Conservation (phyloP, 2,329 filamentous ascomycete genomes). For the Botrytis medusae region DNA sequence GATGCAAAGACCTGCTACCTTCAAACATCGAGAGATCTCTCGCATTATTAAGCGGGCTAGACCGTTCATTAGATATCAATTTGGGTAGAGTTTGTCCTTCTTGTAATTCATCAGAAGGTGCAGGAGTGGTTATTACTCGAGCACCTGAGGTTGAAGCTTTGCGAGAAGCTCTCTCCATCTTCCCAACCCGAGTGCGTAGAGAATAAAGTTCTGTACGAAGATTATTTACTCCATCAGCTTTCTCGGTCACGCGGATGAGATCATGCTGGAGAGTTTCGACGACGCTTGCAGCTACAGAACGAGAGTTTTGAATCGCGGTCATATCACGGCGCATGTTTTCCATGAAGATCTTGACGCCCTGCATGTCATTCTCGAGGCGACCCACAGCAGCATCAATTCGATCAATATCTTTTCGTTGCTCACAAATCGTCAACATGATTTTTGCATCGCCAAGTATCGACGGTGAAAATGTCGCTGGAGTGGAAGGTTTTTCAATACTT, state of each 20-base stretch:
- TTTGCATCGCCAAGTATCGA: background rate
- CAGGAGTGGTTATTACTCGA: background rate
- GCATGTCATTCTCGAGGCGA: slow-evolving; percentile 36
- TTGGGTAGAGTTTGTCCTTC: background rate
- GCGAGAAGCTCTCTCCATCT: slow-evolving; percentile 1
- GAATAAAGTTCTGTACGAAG: slow-evolving; percentile 17
- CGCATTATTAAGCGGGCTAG: background rate
- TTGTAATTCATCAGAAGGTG: background rate
- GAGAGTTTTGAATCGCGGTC: background rate
- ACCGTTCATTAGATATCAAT: background rate
- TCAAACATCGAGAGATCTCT: background rate
- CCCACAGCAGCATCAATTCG: slow-evolving; percentile 34
- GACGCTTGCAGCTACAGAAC: background rate
- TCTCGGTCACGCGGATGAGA: slow-evolving; percentile 27
- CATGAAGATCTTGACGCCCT: slow-evolving; percentile 38
- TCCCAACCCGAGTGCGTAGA: slow-evolving; percentile 5
- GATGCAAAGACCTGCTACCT: background rate
- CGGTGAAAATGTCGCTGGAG: background rate
- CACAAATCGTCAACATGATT: slow-evolving; percentile 3
- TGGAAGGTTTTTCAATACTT: background rate
- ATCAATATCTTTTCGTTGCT: slow-evolving; percentile 38
- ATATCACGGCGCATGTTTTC: slow-evolving; percentile 34
- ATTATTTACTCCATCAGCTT: slow-evolving; percentile 34
- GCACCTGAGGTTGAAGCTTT: background rate
- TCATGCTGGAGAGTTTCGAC: slow-evolving; percentile 20